These are phyloP conservation scores for Clarireedia homoeocarpa DNA, from an alignment of 2,329 filamentous ascomycete genomes.

Conservation along the genomic window DNA sequence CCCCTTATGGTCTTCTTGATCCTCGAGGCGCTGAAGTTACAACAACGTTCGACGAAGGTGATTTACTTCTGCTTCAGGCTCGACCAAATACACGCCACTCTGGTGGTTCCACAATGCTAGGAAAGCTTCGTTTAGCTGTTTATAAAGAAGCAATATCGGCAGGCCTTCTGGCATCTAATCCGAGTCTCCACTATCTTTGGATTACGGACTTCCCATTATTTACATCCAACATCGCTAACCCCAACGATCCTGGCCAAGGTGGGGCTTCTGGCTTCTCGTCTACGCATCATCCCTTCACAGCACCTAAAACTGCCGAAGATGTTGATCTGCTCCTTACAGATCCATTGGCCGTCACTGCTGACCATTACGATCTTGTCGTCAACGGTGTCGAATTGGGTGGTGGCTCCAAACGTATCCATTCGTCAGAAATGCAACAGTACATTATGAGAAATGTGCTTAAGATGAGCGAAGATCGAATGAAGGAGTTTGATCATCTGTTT, in stretches of 20 bases:
- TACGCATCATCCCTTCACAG: slow-evolving; percentile 94
- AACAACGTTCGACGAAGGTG: slow-evolving; percentile 50
- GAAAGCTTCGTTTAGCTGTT: slow-evolving; percentile 26
- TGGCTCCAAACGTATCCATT: slow-evolving; percentile 86
- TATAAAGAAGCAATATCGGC: slow-evolving; percentile 24
- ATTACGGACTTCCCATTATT: slow-evolving; percentile 89
- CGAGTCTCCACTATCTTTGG: slow-evolving; percentile 66
- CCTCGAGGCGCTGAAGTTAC: slow-evolving; percentile 26
- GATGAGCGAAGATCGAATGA: slow-evolving; percentile 19
- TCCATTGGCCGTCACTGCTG: slow-evolving; percentile 66
- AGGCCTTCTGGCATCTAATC: slow-evolving; percentile 19
- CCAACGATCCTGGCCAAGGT: slow-evolving; percentile 56
- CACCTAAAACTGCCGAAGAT: slow-evolving; percentile 65
- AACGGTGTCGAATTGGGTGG: slow-evolving; percentile 94
- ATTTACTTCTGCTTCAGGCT: slow-evolving; percentile 76
- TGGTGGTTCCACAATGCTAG: slow-evolving; percentile 59
- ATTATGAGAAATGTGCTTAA: slow-evolving; percentile 77
- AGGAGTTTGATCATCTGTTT: slow-evolving; percentile 79
- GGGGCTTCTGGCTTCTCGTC: slow-evolving; percentile 72
- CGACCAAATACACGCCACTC: slow-evolving; percentile 54
- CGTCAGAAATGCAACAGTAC: slow-evolving; percentile 72
- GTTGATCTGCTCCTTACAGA: slow-evolving; percentile 65
- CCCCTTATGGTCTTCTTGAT: not conserved
- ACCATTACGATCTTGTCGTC: slow-evolving; percentile 92
- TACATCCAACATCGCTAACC: slow-evolving; percentile 50